These are phyloP conservation scores for Tuber aestivum DNA, from an alignment of 495 filamentous ascomycete species.

Conservation along the genomic window DNA sequence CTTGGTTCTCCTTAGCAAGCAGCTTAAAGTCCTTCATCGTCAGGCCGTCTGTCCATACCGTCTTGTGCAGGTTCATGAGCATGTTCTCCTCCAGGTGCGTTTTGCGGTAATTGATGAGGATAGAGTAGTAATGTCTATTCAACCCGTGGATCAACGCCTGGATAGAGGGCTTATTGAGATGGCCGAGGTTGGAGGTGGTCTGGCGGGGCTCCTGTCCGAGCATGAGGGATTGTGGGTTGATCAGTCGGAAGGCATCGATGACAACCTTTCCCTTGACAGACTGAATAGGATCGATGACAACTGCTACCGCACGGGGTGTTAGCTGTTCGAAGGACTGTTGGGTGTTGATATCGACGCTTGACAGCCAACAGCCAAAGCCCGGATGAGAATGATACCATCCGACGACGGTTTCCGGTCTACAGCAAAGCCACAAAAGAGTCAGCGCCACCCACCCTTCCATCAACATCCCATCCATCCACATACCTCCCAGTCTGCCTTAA, in stretches of 20 bases:
- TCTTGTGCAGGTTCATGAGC: constrained; percentile 99
- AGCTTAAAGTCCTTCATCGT: constrained; percentile 93
- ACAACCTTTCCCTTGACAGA: constrained; percentile 99
- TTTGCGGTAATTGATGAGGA: constrained; percentile 96
- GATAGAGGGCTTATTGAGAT: constrained; percentile 97
- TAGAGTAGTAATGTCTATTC: constrained; percentile 98
- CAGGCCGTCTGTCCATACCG: constrained; percentile 95
- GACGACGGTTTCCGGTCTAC: constrained; percentile 88
- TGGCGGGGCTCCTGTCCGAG: constrained; percentile 97
- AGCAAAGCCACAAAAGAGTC: constrained; percentile 22
- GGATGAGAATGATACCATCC: constrained; percentile 99
- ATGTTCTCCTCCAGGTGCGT: constrained; percentile 98
- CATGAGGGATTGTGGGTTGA: constrained; percentile 97
- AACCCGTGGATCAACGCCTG: constrained; percentile 98
- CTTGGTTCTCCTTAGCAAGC: constrained; percentile 75
- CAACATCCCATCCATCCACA: constrained; percentile 35
- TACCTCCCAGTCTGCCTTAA: constrained; percentile 92
- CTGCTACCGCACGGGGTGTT: constrained; percentile 88
- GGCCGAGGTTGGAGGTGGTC: constrained; percentile 93
- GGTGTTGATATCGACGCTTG: constrained; percentile 97
- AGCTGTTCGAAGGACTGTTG: constrained; percentile 99
- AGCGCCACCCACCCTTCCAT: background rate
- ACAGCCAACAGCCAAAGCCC: constrained; percentile 98
- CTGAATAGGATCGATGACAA: constrained; percentile 97
- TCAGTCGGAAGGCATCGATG: constrained; percentile 97